Conservation (phyloP, 2,329 filamentous ascomycete genomes). For the Microdochium bolleyi region DNA sequence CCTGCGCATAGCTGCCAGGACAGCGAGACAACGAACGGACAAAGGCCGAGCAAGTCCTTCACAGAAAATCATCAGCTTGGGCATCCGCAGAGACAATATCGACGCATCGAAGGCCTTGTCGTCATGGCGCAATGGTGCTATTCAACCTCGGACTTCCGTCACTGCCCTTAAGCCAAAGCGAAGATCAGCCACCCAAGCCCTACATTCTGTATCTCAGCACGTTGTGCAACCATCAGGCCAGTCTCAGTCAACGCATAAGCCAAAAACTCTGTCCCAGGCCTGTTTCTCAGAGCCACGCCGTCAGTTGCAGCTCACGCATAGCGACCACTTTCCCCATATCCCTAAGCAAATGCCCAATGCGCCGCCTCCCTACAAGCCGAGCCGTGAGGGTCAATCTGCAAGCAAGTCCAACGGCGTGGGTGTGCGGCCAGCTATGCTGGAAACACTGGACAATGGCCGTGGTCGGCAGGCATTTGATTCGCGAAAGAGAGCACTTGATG, state of each 20-base stretch:
- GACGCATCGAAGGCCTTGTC: constrained; percentile 45
- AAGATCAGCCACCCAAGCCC: constrained; percentile 5
- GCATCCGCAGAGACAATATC: constrained; percentile 50
- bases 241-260: constrained; percentile 1
- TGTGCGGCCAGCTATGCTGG: constrained; percentile 46
- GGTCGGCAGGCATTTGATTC: constrained; percentile 33
- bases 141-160: constrained; percentile 30
- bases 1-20: constrained; percentile 52
- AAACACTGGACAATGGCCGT: constrained; percentile 31
- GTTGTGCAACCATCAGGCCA: constrained; percentile 1
- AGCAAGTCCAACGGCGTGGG: constrained; percentile 4
- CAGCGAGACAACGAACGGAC: constrained; percentile 35
- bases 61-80: constrained; percentile 51
- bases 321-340: constrained; percentile 20
- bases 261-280: constrained; percentile 4
- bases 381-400: not conserved
- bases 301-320: constrained; percentile 17
- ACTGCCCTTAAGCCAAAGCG: constrained; percentile 15
- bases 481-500: constrained; percentile 47
- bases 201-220: constrained; percentile 16
- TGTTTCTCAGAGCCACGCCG: constrained; percentile 17
- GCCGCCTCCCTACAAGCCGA: too few species aligned
- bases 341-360: constrained; percentile 2
- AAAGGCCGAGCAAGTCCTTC: constrained; percentile 47
- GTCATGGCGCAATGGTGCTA: constrained; percentile 47